Base-by-base conservation (phyloP, 2,329 filamentous ascomycete genomes). In the Colletotrichum coccodes region DNA sequence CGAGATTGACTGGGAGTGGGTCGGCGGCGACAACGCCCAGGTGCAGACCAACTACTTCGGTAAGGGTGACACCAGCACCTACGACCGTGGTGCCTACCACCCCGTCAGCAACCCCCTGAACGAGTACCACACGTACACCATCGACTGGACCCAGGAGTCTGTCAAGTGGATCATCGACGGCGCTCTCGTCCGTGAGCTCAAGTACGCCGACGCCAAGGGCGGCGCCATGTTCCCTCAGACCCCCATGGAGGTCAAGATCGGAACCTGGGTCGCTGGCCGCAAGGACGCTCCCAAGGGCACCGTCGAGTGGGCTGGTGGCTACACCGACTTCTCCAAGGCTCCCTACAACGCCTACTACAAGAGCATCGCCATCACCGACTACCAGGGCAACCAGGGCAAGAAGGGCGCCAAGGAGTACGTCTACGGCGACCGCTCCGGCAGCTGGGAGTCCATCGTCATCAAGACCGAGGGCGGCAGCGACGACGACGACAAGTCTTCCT, bases 1-100 rank as follows among this genome's bases (percentile, higher is more conserved):
- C 78, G 94, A 97, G 85, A 96, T 98, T 71, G 95, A 98, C 80
- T 97, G 94, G 92, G 95, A 98, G 82, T 97, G 94, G 92, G 86
- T 98, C 67, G 96, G 95, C 67, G 91, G 90, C 60, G 89, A 94
- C 76, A 82, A 86, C 72, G 80, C 84, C 32, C 86, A 95, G 78
- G 94, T 95, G 36, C 95, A 98, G 83, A 92, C 90, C 78, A 97
- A 97, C 83, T 97, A 94, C 84, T 93, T 92, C 81, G 88, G 90
- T 82, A 92, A 93, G 84, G 92, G 92, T 68, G 83, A 93, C 80
- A 90, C 87, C 62, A 86, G 86, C n/a, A 87, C 86, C 66, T 94
- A 90, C 80, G 90, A 94, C 81, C 91, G 92, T 71, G 91, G 88
- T 76, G 84, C 84, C 64, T 90, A 88, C 83, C 86, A 90, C 75